phyloP scores from a whole-genome alignment of 1,139 yeast genomes.

The Candida sp. region DNA sequence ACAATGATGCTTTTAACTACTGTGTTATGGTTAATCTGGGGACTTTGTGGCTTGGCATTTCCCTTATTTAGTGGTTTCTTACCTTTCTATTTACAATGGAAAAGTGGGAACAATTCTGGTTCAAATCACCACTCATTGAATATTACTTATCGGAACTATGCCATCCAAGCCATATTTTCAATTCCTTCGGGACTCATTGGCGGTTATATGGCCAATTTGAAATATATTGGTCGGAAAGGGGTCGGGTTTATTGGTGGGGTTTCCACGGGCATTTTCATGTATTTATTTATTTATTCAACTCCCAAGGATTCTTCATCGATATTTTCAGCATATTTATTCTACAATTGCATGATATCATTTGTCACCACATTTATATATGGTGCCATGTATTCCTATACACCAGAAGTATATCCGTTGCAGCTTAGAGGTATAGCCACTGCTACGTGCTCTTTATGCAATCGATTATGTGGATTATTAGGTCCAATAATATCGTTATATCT shows the following conservation, averaged over 20 bases:
- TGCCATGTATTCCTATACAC: conserved; percentile 6
- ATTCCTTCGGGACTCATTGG: conserved; percentile 8
- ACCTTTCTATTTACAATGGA: conserved; percentile 7
- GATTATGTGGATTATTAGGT: conserved; percentile 6
- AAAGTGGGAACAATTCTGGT: conserved; percentile 4
- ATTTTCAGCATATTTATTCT: conserved; percentile 1
- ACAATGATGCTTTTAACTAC: conserved; percentile 6
- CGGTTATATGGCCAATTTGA: conserved; percentile 7
- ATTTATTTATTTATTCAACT: conserved; percentile 7
- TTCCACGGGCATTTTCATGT: conserved; percentile 9
- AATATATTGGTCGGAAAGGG: conserved; percentile 7
- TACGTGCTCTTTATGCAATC: conserved; percentile 6
- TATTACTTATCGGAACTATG: conserved; percentile 7
- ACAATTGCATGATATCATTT: conserved; percentile 5
- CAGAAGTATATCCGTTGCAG: conserved; percentile 6
- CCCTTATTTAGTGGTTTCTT: conserved; percentile 11
- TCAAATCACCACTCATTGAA: conserved; percentile 5
- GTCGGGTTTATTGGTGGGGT: conserved; percentile 9
- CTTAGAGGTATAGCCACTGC: conserved; percentile 5
- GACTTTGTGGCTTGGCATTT: conserved; percentile 10
- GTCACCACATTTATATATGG: conserved; percentile 5
- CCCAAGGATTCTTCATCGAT: conserved; percentile 4
- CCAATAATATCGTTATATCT: conserved; percentile 5
- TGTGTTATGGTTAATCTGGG: conserved; percentile 8
- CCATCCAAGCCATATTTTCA: conserved; percentile 7